Evolutionary conservation across 768 basidiomycete species (phyloP).

Genomic region (Trametes sanguinea): DNA sequence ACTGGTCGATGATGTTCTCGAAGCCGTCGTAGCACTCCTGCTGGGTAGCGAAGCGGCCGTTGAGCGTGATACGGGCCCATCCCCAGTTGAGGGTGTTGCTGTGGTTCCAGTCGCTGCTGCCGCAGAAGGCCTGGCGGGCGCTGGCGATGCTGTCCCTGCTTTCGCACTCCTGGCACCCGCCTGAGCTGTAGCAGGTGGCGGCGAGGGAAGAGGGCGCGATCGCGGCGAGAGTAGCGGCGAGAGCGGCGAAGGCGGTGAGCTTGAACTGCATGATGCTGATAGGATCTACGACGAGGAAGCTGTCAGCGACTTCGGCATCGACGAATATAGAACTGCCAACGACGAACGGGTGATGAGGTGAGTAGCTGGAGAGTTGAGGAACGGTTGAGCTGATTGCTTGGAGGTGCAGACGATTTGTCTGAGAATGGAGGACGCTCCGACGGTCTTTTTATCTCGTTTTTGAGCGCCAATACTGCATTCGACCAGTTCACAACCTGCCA

Average conservation of each 20-base stretch:
- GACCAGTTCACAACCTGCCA: too few relatives aligned
- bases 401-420: too few relatives aligned
- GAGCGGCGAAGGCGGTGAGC: not conserved
- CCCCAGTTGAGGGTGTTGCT: not conserved
- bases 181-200: not conserved
- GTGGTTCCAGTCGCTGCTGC: not conserved
- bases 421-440: too few relatives aligned
- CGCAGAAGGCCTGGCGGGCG: not conserved
- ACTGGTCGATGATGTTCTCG: conserved; percentile 8
- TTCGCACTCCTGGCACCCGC: not conserved
- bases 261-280: conserved; percentile 1
- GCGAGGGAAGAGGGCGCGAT: not conserved
- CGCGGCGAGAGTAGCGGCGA: not conserved
- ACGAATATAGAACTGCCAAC: too few relatives aligned
- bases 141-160: not conserved
- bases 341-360: not conserved
- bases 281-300: not conserved
- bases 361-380: too few relatives aligned
- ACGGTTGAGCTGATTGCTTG: too few relatives aligned
- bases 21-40: conserved; percentile 9
- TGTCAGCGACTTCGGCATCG: not conserved
- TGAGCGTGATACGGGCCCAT: not conserved
- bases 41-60: conserved; percentile 2
- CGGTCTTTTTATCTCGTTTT: too few relatives aligned
- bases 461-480: too few relatives aligned